These are phyloP conservation scores for Thalassiosira delicatula DNA, from an alignment of 352 stramenopile genomes.

Conservation along the genomic window DNA sequence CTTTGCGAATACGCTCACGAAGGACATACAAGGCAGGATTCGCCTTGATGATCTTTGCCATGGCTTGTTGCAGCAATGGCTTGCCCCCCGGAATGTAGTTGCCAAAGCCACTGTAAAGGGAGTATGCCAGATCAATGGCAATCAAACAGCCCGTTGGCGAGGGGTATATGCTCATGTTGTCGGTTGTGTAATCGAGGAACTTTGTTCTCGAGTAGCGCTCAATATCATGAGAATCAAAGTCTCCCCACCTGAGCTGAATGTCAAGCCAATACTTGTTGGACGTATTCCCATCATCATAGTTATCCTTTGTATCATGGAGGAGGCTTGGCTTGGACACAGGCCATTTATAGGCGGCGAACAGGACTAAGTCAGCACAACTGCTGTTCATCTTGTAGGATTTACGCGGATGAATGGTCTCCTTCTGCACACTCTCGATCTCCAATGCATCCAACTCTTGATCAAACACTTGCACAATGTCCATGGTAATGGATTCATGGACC, in stretches of 20 bases:
- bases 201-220: constrained; percentile 98
- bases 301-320: constrained; percentile 93
- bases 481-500: constrained; percentile 98
- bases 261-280: constrained; percentile 99
- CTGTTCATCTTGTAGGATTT: constrained; percentile 99
- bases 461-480: constrained; percentile 97
- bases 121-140: constrained; percentile 98
- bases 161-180: constrained; percentile 99
- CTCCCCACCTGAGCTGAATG: constrained; percentile 99
- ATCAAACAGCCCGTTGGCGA: constrained; percentile 97
- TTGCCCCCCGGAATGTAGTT: constrained; percentile 99
- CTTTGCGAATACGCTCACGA: constrained; percentile 98
- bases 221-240: constrained; percentile 99
- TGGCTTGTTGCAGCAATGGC: constrained; percentile 98
- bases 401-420: constrained; percentile 99
- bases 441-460: constrained; percentile 99
- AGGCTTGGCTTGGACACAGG: constrained; percentile 89
- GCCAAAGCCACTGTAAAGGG: constrained; percentile 98
- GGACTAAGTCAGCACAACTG: constrained; percentile 97
- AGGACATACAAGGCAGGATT: constrained; percentile 99
- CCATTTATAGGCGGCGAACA: constrained; percentile 99
- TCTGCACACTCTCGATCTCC: constrained; percentile 99
- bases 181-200: constrained; percentile 99
- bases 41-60: constrained; percentile 99
- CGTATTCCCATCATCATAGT: constrained; percentile 94